Percentiles rank a stretch among this genome's conserved stretches.
phyloP scores from a whole-genome alignment of 805 yeast genomes.

The Lachancea lanzarotensis region DNA sequence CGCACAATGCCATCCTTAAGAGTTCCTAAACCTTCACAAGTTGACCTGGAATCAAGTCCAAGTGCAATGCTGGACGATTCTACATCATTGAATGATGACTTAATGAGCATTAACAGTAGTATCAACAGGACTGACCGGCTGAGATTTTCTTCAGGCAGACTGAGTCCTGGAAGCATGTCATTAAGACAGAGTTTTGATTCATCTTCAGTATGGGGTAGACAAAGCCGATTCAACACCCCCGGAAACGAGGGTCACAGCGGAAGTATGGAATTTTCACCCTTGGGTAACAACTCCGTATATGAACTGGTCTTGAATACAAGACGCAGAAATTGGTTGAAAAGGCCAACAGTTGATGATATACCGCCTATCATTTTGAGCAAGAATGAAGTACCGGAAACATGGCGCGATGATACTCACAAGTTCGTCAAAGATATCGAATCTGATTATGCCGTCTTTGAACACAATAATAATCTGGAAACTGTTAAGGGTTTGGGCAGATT shows the following conservation, averaged over 20 bases:
- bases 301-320: constrained; percentile 51
- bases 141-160: constrained; percentile 12
- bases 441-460: constrained; percentile 41
- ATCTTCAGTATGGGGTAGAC: constrained; percentile 18
- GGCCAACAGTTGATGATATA: constrained; percentile 77
- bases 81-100: constrained; percentile 32
- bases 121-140: constrained; percentile 4
- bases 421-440: constrained; percentile 40
- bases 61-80: constrained; percentile 16
- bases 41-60: constrained; percentile 1
- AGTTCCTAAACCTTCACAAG: neutral
- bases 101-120: constrained; percentile 24
- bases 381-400: constrained; percentile 36
- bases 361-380: constrained; percentile 69
- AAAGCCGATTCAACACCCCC: constrained; percentile 16
- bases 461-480: constrained; percentile 38
- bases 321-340: constrained; percentile 37
- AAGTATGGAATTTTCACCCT: constrained; percentile 30
- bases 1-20: constrained; percentile 3
- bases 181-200: constrained; percentile 24
- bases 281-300: constrained; percentile 56
- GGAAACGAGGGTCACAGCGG: constrained; percentile 25
- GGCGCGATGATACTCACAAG: constrained; percentile 37
- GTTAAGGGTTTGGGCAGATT: constrained; percentile 30
- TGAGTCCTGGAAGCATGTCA: constrained; percentile 13